Base-by-base conservation (phyloP, 2,329 filamentous ascomycete genomes). In the Claviceps maximensis region DNA sequence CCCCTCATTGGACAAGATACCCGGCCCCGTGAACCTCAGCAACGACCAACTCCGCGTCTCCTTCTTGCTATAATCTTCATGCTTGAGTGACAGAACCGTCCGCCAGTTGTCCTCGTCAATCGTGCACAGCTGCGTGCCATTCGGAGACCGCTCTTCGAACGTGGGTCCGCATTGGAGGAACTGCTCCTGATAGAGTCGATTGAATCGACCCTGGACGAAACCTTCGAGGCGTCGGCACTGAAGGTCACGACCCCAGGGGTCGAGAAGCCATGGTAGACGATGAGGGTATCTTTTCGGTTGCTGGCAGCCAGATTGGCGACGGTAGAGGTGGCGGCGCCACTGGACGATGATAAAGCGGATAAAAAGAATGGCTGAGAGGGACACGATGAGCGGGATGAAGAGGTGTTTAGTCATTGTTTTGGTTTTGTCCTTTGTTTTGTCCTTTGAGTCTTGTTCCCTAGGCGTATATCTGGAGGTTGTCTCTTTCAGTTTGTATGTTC, bases 91-190 rank as follows among this genome's bases (percentile, higher is more conserved):
- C 25, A 53, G 47, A 10, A 53, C 46, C 2, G 51, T 40, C 19
- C 51, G 51, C 21, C 46, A 49, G 46, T 53, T 53, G 40, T 49
- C 23, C 6, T n/a, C 33, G 40, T 53, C 51, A 2, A 31, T 53
- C 13, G 51, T 53, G 38, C 45, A 47, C 15, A 53, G 21, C 15
- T 33, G 31, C n/a, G 36, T 49, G 15, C 51, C 47, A 2, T 23
- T n/a, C 7, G 51, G 17, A 1, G 51, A 53, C 9, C 51, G 51
- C 42, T 53, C 51, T 31, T 53, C 51, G 29, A 53, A 49, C 41
- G 51, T 53, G 10, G 36, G 47, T 3, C 51, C 51, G 41, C 47
- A 49, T 10, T 29, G 27, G 9, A 21, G 25, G 19, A 49, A 53
- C 47, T 53, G 46, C 47, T 49, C 27, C 17, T 9, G 27, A 13